These are phyloP conservation scores for Vigna nakashimae DNA, from an alignment of 306 rosid genomes.

Conservation along the genomic window DNA sequence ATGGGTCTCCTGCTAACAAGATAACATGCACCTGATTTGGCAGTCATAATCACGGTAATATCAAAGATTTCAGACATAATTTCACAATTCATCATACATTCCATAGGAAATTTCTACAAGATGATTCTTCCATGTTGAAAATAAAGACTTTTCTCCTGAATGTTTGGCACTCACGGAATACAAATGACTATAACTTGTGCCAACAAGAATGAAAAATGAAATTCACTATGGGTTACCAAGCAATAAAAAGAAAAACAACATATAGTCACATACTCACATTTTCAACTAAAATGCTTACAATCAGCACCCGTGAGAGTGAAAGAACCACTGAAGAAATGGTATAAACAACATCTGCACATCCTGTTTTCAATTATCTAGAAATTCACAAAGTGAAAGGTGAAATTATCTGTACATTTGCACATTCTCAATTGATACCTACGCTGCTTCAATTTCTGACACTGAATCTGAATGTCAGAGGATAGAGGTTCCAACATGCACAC, in stretches of 20 bases:
- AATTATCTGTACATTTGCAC: too few relatives aligned
- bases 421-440: too few relatives aligned
- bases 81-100: not conserved
- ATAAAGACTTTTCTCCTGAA: too few relatives aligned
- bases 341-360: too few relatives aligned
- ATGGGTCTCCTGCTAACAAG: constrained; percentile 59
- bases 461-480: too few relatives aligned
- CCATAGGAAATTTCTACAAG: constrained; percentile 2
- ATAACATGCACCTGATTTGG: constrained; percentile 25
- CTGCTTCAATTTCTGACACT: too few relatives aligned
- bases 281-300: not conserved
- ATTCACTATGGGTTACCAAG: not conserved
- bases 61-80: constrained; percentile 3
- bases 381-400: too few relatives aligned
- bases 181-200: too few relatives aligned
- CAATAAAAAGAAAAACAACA: not conserved
- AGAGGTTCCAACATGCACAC: too few relatives aligned
- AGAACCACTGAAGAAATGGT: not conserved
- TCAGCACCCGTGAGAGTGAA: not conserved
- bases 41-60: constrained; percentile 7
- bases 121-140: not conserved
- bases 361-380: too few relatives aligned
- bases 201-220: too few relatives aligned
- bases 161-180: too few relatives aligned
- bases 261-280: not conserved